These are phyloP conservation scores for Heracleum sosnowskyi DNA, from an alignment of 129 eudicot species.

Conservation along the genomic window DNA sequence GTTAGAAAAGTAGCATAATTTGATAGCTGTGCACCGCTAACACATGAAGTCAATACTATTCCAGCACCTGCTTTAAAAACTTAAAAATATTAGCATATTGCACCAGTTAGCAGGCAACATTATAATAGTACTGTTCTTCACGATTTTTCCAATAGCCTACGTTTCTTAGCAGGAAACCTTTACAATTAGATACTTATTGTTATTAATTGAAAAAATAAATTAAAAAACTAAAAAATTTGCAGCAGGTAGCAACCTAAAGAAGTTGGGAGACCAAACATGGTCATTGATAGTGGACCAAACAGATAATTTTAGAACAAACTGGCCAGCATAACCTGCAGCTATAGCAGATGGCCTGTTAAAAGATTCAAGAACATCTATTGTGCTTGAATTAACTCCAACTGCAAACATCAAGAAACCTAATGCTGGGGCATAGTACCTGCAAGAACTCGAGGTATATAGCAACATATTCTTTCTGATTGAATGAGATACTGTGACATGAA, in stretches of 20 bases:
- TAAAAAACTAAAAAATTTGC: neutral
- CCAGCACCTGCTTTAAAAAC: constrained; percentile 64
- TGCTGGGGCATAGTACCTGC: constrained; percentile 97
- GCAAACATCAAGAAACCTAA: constrained; percentile 97
- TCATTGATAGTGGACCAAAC: constrained; percentile 69
- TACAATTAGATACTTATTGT: neutral
- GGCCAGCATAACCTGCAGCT: constrained; percentile 79
- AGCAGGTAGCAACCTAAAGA: constrained; percentile 48
- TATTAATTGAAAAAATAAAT: neutral
- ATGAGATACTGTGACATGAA: neutral
- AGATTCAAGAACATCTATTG: constrained; percentile 85
- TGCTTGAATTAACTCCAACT: constrained; percentile 91
- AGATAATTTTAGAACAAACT: constrained; percentile 78
- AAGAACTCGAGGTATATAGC: constrained; percentile 10
- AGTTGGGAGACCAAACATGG: constrained; percentile 63
- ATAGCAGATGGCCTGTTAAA: constrained; percentile 76
- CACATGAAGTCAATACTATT: constrained; percentile 87
- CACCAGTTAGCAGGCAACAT: neutral
- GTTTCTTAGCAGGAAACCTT: neutral
- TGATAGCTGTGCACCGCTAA: constrained; percentile 97
- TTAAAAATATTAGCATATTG: constrained; percentile 2
- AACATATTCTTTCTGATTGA: too few species aligned
- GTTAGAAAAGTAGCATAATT: constrained; percentile 91
- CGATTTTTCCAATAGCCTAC: neutral
- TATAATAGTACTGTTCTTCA: neutral